Evolutionary conservation across 257 asterid genomes (phyloP).

Genomic region (Nicotiana sylvestris): DNA sequence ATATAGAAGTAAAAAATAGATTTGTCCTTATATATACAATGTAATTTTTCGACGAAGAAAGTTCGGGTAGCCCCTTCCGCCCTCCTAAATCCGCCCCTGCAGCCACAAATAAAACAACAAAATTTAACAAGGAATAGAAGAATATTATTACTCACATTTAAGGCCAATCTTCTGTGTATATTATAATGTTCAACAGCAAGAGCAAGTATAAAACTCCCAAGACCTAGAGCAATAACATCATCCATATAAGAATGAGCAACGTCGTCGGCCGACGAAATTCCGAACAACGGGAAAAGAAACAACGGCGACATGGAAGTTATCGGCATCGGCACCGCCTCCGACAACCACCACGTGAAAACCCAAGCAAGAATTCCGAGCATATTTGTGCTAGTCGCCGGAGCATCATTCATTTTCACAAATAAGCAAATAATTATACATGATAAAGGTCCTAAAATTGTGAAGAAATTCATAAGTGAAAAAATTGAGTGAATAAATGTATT

Average conservation of each 20-base stretch:
- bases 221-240: slow-evolving; percentile 77
- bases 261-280: slow-evolving; percentile 72
- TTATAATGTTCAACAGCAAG: slow-evolving; percentile 95
- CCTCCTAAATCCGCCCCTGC: no score
- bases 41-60: no score
- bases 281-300: slow-evolving; percentile 83
- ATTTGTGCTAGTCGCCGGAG: slow-evolving; percentile 36
- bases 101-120: no score
- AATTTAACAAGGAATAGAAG: not conserved
- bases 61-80: no score
- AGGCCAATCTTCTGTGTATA: slow-evolving; percentile 85
- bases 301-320: slow-evolving; percentile 88
- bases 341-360: slow-evolving; percentile 88
- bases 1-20: no score
- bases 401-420: slow-evolving; percentile 31
- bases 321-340: slow-evolving; percentile 98
- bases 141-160: slow-evolving; percentile 46
- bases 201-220: slow-evolving; percentile 91
- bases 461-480: slow-evolving; percentile 49
- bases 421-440: slow-evolving; percentile 51
- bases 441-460: slow-evolving; percentile 62
- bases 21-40: no score
- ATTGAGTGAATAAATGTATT: slow-evolving; percentile 24
- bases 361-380: slow-evolving; percentile 84
- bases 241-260: slow-evolving; percentile 82